phyloP scores from a whole-genome alignment of 805 yeast species.

The Teunomyces tritomae region DNA sequence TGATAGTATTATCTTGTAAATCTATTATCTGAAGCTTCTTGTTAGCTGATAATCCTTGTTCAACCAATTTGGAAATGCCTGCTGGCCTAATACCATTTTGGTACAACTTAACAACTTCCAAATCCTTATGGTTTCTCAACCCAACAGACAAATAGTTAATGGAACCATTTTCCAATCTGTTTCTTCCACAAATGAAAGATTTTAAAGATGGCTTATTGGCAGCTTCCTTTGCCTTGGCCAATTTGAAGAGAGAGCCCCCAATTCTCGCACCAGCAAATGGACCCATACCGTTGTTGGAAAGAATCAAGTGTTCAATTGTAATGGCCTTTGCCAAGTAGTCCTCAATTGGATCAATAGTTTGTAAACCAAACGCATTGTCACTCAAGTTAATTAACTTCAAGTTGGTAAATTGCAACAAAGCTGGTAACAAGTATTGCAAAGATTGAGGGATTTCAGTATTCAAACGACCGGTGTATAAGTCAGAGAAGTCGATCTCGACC shows the following conservation, averaged over 20 bases:
- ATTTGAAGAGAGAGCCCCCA: slow-evolving; percentile 76
- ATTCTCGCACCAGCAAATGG: slow-evolving; percentile 96
- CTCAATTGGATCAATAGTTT: slow-evolving; percentile 89
- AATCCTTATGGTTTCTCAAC: slow-evolving; percentile 70
- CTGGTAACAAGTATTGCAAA: slow-evolving; percentile 68
- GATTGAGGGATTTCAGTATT: slow-evolving; percentile 92
- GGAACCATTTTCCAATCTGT: slow-evolving; percentile 95
- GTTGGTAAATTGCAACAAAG: slow-evolving; percentile 64
- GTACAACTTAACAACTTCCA: slow-evolving; percentile 74
- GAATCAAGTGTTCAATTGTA: slow-evolving; percentile 78
- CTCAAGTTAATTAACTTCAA: slow-evolving; percentile 76
- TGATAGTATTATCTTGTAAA: slow-evolving; percentile 93
- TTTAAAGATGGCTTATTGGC: slow-evolving; percentile 54
- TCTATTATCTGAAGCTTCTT: slow-evolving; percentile 66
- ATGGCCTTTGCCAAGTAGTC: slow-evolving; percentile 69
- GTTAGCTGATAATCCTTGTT: slow-evolving; percentile 66
- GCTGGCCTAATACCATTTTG: slow-evolving; percentile 97
- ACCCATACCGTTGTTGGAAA: slow-evolving; percentile 97
- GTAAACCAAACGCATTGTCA: slow-evolving; percentile 96
- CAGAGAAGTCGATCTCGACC: slow-evolving; percentile 79
- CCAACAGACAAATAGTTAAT: slow-evolving; percentile 82
- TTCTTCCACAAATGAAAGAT: slow-evolving; percentile 95
- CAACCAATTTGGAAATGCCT: slow-evolving; percentile 75
- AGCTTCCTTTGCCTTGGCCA: slow-evolving; percentile 63
- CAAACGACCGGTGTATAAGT: slow-evolving; percentile 90